These are phyloP conservation scores for Stellera chamaejasme DNA, from an alignment of 345 rosid species.

Conservation along the genomic window DNA sequence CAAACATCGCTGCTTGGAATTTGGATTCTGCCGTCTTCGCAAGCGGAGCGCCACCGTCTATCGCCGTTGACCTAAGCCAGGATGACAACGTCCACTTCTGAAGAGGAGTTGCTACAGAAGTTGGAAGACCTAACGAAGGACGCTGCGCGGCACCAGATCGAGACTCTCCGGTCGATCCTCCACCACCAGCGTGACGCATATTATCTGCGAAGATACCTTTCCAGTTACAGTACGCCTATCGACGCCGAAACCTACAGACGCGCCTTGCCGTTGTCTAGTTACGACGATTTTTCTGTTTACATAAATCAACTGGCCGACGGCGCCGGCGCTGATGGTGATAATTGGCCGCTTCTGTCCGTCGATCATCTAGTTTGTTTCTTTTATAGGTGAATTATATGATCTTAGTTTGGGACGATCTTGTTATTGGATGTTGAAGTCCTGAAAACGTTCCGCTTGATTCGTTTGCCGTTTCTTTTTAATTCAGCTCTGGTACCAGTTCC, in stretches of 20 bases:
- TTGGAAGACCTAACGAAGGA: conserved; percentile 32
- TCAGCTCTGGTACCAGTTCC: conserved; percentile 36
- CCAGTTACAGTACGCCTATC: conserved; percentile 6
- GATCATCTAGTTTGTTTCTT: conserved; percentile 42
- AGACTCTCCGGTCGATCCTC: conserved; percentile 39
- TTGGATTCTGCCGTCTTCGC: too few relatives aligned
- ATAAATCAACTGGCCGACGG: conserved; percentile 31
- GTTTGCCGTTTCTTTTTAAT: background rate
- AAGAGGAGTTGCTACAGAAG: conserved; percentile 24
- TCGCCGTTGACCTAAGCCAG: too few relatives aligned
- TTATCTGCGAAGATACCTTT: conserved; percentile 31
- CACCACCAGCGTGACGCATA: conserved; percentile 22
- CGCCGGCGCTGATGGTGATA: background rate
- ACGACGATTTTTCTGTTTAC: conserved; percentile 34
- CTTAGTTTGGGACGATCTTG: background rate
- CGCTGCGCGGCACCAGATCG: conserved; percentile 25
- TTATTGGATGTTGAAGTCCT: background rate
- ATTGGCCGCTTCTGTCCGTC: conserved; percentile 22
- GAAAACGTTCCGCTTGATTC: background rate
- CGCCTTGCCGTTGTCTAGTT: conserved; percentile 31
- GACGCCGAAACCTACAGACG: conserved; percentile 23
- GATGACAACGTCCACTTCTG: conserved; percentile 4
- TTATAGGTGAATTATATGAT: conserved; percentile 18
- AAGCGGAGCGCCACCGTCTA: too few relatives aligned
- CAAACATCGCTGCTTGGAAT: too few relatives aligned